These are phyloP conservation scores for Collybiopsis confluens DNA, from an alignment of 768 basidiomycete genomes.

Conservation along the genomic window DNA sequence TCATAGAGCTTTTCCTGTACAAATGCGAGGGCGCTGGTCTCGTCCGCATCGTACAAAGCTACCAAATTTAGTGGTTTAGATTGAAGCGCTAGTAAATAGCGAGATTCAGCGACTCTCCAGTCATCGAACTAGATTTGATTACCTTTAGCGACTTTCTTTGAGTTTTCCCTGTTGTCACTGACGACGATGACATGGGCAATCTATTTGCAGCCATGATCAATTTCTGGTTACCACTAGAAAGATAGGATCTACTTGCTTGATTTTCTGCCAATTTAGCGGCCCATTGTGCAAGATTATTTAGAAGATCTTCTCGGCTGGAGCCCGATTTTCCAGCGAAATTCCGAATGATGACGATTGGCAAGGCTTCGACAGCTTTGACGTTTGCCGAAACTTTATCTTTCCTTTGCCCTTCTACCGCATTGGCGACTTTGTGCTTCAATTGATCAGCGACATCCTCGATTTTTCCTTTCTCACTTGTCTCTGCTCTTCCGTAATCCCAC, in stretches of 20 bases:
- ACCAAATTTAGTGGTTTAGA: constrained; percentile 79
- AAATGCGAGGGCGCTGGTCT: constrained; percentile 71
- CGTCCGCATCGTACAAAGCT: constrained; percentile 81
- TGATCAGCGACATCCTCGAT: constrained; percentile 83
- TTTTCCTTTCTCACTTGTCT: constrained; percentile 29
- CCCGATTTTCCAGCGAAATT: constrained; percentile 66
- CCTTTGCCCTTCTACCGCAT: constrained; percentile 4
- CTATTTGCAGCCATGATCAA: constrained; percentile 30
- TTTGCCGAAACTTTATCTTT: constrained; percentile 36
- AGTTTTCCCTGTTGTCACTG: constrained; percentile 85
- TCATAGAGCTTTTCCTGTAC: constrained; percentile 75
- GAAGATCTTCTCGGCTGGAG: constrained; percentile 61
- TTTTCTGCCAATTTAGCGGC: constrained; percentile 77
- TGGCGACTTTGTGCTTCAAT: constrained; percentile 44
- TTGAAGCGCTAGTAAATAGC: constrained; percentile 56
- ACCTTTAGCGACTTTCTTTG: constrained; percentile 83
- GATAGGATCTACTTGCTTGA: constrained; percentile 41
- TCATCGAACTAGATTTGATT: background rate
- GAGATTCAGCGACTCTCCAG: background rate
- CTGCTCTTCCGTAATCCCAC: constrained; percentile 29
- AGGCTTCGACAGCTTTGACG: constrained; percentile 46
- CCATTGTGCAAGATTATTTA: constrained; percentile 80
- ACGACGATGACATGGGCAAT: constrained; percentile 89
- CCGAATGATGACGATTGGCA: constrained; percentile 86
- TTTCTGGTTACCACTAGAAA: background rate